phyloP scores from a whole-genome alignment of 768 basidiomycete genomes.

The Rhodocollybia butyracea region DNA sequence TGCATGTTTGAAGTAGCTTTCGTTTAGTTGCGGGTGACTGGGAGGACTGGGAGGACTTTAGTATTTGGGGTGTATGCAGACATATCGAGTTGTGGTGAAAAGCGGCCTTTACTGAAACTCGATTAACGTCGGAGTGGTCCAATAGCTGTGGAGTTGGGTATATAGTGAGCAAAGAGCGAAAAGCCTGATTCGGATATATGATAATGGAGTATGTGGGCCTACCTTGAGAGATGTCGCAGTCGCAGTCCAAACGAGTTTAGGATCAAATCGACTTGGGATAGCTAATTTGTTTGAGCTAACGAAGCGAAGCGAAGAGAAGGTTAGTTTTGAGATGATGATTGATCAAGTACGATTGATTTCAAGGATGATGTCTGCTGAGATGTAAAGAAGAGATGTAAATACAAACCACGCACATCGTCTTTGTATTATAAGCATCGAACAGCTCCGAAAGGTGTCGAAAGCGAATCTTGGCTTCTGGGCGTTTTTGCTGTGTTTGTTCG shows the following conservation, averaged over 20 bases:
- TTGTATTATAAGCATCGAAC: slow-evolving; percentile 53
- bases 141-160: no score
- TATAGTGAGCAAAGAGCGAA: slow-evolving; percentile 4
- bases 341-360: no score
- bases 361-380: no score
- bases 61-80: slow-evolving; percentile 26
- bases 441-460: slow-evolving; percentile 51
- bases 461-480: slow-evolving; percentile 46
- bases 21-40: slow-evolving; percentile 18
- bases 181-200: neutral
- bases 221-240: slow-evolving; percentile 52
- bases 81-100: slow-evolving; percentile 50
- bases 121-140: slow-evolving; percentile 54
- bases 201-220: slow-evolving; percentile 16
- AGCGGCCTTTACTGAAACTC: slow-evolving; percentile 44
- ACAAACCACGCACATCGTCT: slow-evolving; percentile 43
- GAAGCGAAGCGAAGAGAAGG: slow-evolving; percentile 4
- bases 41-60: slow-evolving; percentile 16
- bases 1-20: slow-evolving; percentile 43
- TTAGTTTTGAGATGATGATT: no score
- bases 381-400: slow-evolving; percentile 3
- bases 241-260: slow-evolving; percentile 58
- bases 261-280: slow-evolving; percentile 60
- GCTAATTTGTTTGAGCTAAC: slow-evolving; percentile 55
- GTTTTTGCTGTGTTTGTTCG: no score